Evolutionary conservation across 192 early-diverging fungal species (phyloP).

Genomic region (Podila verticillata): DNA sequence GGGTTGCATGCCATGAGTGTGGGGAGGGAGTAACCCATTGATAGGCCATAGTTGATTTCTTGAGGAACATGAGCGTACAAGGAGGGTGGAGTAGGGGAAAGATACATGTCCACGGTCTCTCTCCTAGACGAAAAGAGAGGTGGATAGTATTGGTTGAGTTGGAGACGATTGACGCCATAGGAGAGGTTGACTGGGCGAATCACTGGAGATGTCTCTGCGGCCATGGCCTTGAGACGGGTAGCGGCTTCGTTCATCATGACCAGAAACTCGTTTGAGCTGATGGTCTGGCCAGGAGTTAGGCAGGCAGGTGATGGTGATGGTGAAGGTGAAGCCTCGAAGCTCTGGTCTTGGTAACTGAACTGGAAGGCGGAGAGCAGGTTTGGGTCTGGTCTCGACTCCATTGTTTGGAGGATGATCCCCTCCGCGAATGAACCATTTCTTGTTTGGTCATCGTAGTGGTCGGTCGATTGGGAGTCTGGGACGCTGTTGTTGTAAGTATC

Average conservation of each 20-base stretch:
- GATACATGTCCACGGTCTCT: neutral
- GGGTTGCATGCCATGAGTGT: neutral
- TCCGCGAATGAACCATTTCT: too few relatives aligned
- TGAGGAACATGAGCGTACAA: too few relatives aligned
- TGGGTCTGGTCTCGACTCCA: neutral
- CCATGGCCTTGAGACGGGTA: neutral
- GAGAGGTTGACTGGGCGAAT: neutral
- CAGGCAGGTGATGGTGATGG: neutral
- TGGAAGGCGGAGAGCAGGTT: neutral
- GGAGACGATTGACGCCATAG: neutral
- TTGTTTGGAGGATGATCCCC: neutral
- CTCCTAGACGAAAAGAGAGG: neutral
- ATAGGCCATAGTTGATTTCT: neutral
- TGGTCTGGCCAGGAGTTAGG: neutral
- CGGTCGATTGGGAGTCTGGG: too few relatives aligned
- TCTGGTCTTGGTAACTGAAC: neutral
- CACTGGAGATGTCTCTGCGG: neutral
- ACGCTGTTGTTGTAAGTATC: neutral
- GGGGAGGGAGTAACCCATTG: neutral
- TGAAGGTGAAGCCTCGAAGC: neutral
- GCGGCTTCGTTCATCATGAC: constrained; percentile 16
- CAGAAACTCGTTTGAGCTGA: constrained; percentile 7
- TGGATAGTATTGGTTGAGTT: neutral
- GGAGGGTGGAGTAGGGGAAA: neutral
- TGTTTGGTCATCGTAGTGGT: too few relatives aligned